Evolutionary conservation across 2,329 filamentous ascomycete species (phyloP).

Genomic region (Alternaria viburni): DNA sequence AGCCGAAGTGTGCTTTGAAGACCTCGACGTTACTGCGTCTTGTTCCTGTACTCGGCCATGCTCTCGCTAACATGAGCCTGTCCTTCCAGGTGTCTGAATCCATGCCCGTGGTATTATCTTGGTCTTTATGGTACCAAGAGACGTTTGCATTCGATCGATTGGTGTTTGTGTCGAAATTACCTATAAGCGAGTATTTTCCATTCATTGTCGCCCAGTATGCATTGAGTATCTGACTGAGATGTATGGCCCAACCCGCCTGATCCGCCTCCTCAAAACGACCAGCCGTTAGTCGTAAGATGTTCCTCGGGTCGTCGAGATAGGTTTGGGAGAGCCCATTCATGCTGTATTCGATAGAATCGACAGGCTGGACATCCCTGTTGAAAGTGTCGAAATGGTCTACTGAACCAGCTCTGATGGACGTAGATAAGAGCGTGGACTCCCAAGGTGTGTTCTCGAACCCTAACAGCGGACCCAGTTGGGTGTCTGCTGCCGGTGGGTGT

Average conservation of each 20-base stretch:
- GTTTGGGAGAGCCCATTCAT: neutral
- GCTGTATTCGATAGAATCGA: too few relatives aligned
- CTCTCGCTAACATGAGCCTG: neutral
- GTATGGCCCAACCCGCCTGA: neutral
- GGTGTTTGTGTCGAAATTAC: neutral
- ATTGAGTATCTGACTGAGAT: neutral
- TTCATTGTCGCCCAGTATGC: neutral
- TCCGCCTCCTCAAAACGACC: too few relatives aligned
- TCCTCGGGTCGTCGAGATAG: neutral
- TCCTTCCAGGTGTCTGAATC: too few relatives aligned
- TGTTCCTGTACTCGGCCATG: neutral
- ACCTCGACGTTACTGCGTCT: neutral
- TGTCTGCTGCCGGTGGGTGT: neutral
- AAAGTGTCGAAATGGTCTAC: too few relatives aligned
- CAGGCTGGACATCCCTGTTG: too few relatives aligned
- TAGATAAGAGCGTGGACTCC: too few relatives aligned
- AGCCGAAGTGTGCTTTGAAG: neutral
- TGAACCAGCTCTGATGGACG: too few relatives aligned
- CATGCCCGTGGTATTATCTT: too few relatives aligned
- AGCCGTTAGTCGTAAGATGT: neutral
- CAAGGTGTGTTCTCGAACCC: too few relatives aligned
- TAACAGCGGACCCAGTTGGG: neutral
- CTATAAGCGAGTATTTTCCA: neutral
- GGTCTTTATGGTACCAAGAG: neutral
- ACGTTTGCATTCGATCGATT: accelerated